Evolutionary conservation across 345 rosid species (phyloP), one percentile per base, ranked within the genome.

Genomic region (Isatis tinctoria): DNA sequence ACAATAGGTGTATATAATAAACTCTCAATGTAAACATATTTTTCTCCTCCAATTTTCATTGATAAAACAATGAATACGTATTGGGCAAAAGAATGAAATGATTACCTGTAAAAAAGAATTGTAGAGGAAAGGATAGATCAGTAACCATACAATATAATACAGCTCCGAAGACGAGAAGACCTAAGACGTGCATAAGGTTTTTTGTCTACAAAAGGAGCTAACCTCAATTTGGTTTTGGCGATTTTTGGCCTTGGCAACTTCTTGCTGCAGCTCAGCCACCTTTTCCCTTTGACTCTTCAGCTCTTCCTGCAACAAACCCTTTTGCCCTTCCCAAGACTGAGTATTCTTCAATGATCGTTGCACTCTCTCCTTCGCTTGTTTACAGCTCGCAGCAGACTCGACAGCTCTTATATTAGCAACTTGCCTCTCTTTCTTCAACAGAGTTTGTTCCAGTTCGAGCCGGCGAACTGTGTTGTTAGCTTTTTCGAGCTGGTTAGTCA

Each of bases 271-370:
- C 74, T 79, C 84, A 27, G 80, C 81, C 52, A 76, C 83, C 76
- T 83, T 89, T 60, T 79, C 79, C 54, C 82, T 88, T 73, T 87
- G 92, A 39, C 81, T 72, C 68, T 74, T 81, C 24, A 88, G 86
- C 82, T 91, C 98, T 70, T 91, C 97, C 78, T 82, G 93, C 60
- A 94, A 74, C 72, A 81, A 70, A 27, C 62, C 40, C 76, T 86
- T 94, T 76, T 89, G 91, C 82, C 85, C 86, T 71, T 91, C 96
- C 96, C 91, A 86, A 10, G 96, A 87, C 75, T 87, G 98, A 72
- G 68, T 73, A 78, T 85, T 83, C 82, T 79, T 80, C 75, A 74
- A 73, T 8, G 87, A 82, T 68, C 70, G 89, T 84, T 87, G 88
- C 85, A 87, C 93, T 83, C 93, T 91, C 79, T 87, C 84, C n/a